Conservation (phyloP, 176 grass and related monocot species). For the Thinopyrum elongatum region DNA sequence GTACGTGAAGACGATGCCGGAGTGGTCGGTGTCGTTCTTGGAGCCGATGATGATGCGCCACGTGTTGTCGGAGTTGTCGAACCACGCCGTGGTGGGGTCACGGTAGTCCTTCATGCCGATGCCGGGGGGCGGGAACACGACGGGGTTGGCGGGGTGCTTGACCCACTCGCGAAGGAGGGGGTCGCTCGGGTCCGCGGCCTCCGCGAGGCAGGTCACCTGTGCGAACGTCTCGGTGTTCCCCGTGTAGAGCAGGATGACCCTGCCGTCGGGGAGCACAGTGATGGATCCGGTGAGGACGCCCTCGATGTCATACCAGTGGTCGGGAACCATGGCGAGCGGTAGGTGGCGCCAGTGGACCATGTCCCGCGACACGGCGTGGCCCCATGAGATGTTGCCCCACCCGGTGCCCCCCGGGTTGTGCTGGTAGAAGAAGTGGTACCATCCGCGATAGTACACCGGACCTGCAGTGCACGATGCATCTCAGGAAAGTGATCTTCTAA, state of each 20-base stretch:
- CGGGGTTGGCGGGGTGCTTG: conserved; percentile 51
- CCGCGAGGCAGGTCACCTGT: conserved; percentile 58
- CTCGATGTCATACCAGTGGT: neutral
- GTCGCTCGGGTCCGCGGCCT: conserved; percentile 41
- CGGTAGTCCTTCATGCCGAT: conserved; percentile 44
- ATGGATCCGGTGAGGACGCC: neutral
- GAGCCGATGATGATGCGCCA: conserved; percentile 52
- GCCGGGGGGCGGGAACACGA: conserved; percentile 34
- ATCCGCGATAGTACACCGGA: conserved; percentile 48
- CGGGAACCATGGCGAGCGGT: neutral
- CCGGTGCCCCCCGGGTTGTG: neutral
- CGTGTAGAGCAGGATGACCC: neutral
- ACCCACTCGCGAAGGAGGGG: conserved; percentile 40
- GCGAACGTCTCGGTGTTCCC: neutral
- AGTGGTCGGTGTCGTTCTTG: conserved; percentile 33
- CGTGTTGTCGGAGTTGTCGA: conserved; percentile 21
- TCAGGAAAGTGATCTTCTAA: too few relatives aligned
- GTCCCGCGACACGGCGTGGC: neutral
- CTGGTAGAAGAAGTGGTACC: conserved; percentile 15
- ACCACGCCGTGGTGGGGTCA: conserved; percentile 64
- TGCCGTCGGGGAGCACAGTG: neutral
- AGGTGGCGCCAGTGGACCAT: conserved; percentile 1
- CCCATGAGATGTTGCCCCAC: neutral
- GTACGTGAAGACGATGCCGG: conserved; percentile 34
- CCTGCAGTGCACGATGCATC: too few relatives aligned